phyloP scores from a whole-genome alignment of 1,139 yeast genomes.

The Protomyces lactucae-debilis region DNA sequence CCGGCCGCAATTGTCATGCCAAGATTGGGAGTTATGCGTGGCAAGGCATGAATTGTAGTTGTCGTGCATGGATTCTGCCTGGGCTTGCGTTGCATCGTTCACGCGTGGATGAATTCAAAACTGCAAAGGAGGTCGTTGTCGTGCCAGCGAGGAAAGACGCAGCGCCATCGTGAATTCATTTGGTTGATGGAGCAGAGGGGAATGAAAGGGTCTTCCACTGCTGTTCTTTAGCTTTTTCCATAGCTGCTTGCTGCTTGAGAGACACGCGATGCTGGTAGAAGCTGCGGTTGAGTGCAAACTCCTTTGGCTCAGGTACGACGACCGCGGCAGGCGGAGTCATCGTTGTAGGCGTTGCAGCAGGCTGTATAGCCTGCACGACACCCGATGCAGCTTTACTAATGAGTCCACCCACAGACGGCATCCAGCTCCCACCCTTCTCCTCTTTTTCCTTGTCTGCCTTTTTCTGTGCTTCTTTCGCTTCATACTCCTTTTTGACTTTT shows the following conservation, averaged over 20 bases:
- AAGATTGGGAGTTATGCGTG: slow-evolving; percentile 79
- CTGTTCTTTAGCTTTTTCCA: slow-evolving; percentile 37
- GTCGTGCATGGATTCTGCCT: slow-evolving; percentile 95
- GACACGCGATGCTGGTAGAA: slow-evolving; percentile 53
- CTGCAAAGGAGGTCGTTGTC: slow-evolving; percentile 1
- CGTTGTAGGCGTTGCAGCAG: slow-evolving; percentile 30
- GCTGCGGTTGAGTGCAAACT: slow-evolving; percentile 49
- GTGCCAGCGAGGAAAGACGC: slow-evolving; percentile 2
- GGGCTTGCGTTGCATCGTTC: slow-evolving; percentile 77
- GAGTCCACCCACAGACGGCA: background rate
- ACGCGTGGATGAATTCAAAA: slow-evolving; percentile 63
- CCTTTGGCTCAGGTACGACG: slow-evolving; percentile 41
- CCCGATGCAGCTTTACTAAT: background rate
- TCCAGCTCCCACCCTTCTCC: slow-evolving; percentile 29
- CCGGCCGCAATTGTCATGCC: slow-evolving; percentile 59
- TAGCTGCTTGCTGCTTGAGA: slow-evolving; percentile 44
- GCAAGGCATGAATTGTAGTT: slow-evolving; percentile 91
- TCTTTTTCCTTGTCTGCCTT: slow-evolving; percentile 33
- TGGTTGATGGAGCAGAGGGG: background rate
- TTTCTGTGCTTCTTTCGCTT: slow-evolving; percentile 33
- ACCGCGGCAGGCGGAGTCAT: slow-evolving; percentile 2
- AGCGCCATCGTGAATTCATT: background rate
- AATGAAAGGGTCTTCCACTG: slow-evolving; percentile 8
- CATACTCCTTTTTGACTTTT: slow-evolving; percentile 40
- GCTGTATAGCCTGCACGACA: slow-evolving; percentile 21